A percentile compares a stretch with the other conserved stretches of the same genome.
Evolutionary conservation across 2,329 filamentous ascomycete genomes (phyloP).

Genomic region (Sporothrix luriei): DNA sequence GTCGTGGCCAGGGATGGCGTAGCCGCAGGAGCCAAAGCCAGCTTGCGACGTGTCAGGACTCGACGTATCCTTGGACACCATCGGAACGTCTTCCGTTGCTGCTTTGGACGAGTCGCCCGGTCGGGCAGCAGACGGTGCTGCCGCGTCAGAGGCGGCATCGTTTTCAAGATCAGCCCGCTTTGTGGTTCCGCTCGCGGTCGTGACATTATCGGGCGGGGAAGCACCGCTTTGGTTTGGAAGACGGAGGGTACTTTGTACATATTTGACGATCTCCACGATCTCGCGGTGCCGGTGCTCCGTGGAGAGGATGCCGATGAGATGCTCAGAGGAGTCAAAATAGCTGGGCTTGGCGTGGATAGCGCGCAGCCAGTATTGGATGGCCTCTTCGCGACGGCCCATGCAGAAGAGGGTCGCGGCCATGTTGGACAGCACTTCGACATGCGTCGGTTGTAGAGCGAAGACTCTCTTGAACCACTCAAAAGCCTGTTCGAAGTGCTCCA

Average conservation of each 20-base stretch:
- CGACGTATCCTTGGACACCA: not conserved
- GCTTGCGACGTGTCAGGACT: constrained; percentile 39
- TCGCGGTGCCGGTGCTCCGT: constrained; percentile 77
- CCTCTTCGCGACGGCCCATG: constrained; percentile 78
- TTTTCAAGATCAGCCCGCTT: not conserved
- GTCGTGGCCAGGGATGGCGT: constrained; percentile 79
- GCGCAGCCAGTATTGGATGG: constrained; percentile 79
- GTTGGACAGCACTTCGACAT: constrained; percentile 93
- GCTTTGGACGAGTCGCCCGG: not conserved
- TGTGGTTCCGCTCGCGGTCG: not conserved
- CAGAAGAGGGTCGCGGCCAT: constrained; percentile 86
- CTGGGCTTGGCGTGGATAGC: constrained; percentile 82
- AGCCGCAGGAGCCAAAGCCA: constrained; percentile 78
- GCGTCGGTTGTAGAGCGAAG: constrained; percentile 58
- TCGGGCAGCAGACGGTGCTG: not conserved
- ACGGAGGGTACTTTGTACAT: constrained; percentile 74
- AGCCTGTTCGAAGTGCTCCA: constrained; percentile 80
- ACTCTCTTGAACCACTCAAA: constrained; percentile 73
- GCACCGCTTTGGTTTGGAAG: constrained; percentile 40
- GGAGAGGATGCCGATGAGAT: constrained; percentile 86
- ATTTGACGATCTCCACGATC: constrained; percentile 83
- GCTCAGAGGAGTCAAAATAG: constrained; percentile 93
- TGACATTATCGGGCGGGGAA: not conserved
- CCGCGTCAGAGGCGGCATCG: not conserved
- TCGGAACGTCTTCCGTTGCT: not conserved